These are phyloP conservation scores for Solanum lignicaule DNA, from an alignment of 257 asterid genomes.

Conservation along the genomic window DNA sequence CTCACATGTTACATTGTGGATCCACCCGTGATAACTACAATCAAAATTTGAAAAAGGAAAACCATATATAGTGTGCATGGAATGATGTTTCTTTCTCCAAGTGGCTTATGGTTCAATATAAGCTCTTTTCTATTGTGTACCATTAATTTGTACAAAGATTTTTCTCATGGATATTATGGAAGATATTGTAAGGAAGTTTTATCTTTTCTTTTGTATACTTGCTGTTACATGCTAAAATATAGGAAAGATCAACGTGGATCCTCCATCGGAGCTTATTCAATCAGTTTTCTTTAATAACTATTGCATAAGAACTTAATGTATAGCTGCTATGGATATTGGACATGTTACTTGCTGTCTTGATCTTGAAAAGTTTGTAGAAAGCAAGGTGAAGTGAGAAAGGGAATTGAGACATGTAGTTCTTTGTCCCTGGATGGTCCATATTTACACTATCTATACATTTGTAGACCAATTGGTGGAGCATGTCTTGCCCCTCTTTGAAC, in stretches of 20 bases:
- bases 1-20: not conserved
- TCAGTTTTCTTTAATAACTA: not conserved
- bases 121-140: not conserved
- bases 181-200: not conserved
- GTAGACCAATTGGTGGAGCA: not conserved
- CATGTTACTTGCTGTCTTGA: not conserved
- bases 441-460: not conserved
- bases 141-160: not conserved
- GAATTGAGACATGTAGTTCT: not conserved
- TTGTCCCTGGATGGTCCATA: not conserved
- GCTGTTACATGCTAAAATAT: not conserved
- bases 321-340: not conserved
- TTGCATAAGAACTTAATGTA: not conserved
- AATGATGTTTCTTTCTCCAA: not conserved
- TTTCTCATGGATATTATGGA: not conserved
- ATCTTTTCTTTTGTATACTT: not conserved
- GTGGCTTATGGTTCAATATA: not conserved
- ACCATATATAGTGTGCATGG: not conserved
- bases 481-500: not conserved
- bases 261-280: not conserved
- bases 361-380: not conserved
- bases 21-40: not conserved
- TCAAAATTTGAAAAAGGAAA: not conserved
- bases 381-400: not conserved
- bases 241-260: not conserved